Percentiles rank a stretch among this genome's conserved stretches.
Conservation (phyloP, 345 rosid species). For the Sonneratia alba region DNA sequence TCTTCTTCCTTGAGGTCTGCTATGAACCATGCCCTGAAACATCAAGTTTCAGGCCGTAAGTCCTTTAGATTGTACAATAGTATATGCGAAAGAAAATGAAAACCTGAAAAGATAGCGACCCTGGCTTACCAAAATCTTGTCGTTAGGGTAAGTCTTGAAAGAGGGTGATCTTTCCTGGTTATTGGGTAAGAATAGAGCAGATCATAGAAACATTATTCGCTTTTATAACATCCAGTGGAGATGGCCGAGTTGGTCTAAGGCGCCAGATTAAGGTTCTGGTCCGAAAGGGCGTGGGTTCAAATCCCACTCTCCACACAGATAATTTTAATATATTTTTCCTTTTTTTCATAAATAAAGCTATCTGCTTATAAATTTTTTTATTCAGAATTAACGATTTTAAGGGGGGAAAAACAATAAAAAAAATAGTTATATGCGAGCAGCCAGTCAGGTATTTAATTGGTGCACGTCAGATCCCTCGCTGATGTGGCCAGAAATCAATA, state of each 20-base stretch:
- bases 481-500: neutral
- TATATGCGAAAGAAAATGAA: neutral
- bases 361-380: no score
- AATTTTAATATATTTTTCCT: no score
- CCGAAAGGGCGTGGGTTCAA: slow-evolving; percentile 99
- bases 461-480: neutral
- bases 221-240: no score
- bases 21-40: neutral
- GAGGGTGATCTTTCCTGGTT: no score
- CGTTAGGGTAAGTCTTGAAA: no score
- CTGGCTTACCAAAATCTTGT: neutral
- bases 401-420: no score
- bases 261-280: slow-evolving; percentile 99
- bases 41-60: neutral
- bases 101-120: neutral
- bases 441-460: no score
- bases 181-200: no score
- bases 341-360: no score
- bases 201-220: no score
- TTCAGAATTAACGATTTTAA: no score
- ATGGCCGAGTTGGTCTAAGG: slow-evolving; percentile 99
- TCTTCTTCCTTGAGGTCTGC: neutral
- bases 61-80: neutral
- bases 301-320: slow-evolving; percentile 97
- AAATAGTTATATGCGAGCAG: no score